Evolutionary conservation across 495 filamentous ascomycete species (phyloP).

Genomic region (Margaritispora aquatica): DNA sequence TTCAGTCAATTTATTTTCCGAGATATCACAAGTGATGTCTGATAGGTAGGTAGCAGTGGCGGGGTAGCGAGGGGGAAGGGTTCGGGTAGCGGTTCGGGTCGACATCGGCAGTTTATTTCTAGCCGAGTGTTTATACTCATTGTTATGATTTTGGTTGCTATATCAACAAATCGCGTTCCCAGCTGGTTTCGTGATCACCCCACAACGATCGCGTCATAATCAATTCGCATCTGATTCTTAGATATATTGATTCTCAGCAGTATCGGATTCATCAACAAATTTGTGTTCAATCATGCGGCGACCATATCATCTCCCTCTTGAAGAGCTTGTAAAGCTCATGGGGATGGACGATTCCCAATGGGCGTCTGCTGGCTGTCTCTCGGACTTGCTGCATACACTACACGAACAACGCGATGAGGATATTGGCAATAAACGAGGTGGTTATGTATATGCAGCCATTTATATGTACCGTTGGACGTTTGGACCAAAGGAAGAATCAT

Average conservation of each 20-base stretch:
- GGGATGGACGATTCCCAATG: slow-evolving; percentile 3
- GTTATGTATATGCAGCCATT: background rate
- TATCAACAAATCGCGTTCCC: background rate
- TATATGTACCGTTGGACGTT: slow-evolving; percentile 1
- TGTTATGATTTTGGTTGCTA: background rate
- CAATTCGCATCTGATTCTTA: too few species aligned
- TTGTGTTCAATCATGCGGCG: background rate
- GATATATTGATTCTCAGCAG: background rate
- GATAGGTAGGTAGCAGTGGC: too few species aligned
- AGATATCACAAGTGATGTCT: too few species aligned
- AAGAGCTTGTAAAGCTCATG: background rate
- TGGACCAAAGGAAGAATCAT: background rate
- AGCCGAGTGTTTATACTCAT: background rate
- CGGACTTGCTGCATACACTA: background rate
- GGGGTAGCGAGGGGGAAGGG: too few species aligned
- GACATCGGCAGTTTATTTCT: too few species aligned
- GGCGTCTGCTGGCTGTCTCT: background rate
- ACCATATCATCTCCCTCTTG: too few species aligned
- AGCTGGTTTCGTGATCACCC: background rate
- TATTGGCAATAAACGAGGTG: background rate
- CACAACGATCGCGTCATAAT: too few species aligned
- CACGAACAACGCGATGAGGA: background rate
- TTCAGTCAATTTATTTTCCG: too few species aligned
- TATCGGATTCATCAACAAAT: background rate
- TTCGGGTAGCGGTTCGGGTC: too few species aligned